Base-by-base conservation (phyloP, 1,284 basidiomycete genomes). In the Rhodotorula sp. region DNA sequence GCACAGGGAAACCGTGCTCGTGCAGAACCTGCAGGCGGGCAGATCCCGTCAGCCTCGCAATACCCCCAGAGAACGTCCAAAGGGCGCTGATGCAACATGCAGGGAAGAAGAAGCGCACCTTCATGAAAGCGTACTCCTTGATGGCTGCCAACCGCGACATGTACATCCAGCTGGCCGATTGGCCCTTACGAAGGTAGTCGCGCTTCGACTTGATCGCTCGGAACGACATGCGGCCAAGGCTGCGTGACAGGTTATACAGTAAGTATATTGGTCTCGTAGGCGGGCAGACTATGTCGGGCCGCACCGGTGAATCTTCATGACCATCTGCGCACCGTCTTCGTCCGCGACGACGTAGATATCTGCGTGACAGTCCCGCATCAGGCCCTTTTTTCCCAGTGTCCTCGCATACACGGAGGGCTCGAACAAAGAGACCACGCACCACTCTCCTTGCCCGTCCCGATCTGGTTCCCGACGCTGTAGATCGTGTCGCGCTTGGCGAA, bases 101-200 rank as follows among this genome's bases (percentile, higher is more conserved):
- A 26, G 26, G 6, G n/a, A 19, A 28, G 6, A 10, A n/a, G 43
- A n/a, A 21, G 79, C 78, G 49, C 56, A 92, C 93, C 86, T 97
- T 97, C 93, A 99, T 97, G 81, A 98, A 99, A 0, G 93, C 92
- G 85, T 89, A 99, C 81, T 99, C 95, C 81, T 98, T 98, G 83
- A 95, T 90, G 8, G 95, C 95, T 16, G 94, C 90, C 60, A 99
- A 83, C 43, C 95, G 87, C 65, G 93, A 95, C 92, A 99, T 94
- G 83, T 97, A 99, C 95, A 99, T 97, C 95, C 95, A 99, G 45
- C 92, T 95, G 0, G 95, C 95, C 49, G 90, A 93, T 82, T 93
- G 93, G 52, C 95, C 87, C 81, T 95, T 97, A 45, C 94, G 93
- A 76, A 99, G 85, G 81, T 99, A 99, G 81, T 99, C 97, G 74